Percentiles rank a stretch among this genome's conserved stretches.
These are phyloP conservation scores for Candida dajiaensis DNA, from an alignment of 805 yeast species.

Conservation along the genomic window DNA sequence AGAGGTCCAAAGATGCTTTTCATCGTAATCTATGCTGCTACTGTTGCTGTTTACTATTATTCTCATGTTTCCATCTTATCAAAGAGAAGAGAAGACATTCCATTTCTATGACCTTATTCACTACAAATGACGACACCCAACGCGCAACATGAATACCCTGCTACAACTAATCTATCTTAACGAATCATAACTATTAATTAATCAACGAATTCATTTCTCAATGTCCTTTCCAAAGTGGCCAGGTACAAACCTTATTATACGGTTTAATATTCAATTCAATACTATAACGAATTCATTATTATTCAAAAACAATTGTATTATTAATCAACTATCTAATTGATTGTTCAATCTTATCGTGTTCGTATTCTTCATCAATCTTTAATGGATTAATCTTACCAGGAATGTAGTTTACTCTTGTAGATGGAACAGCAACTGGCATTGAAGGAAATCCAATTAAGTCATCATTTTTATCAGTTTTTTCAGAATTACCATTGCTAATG, in stretches of 20 bases:
- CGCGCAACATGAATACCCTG: too few relatives aligned
- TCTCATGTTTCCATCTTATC: constrained; percentile 18
- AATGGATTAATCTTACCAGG: constrained; percentile 17
- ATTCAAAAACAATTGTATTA: neutral
- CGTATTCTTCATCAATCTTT: constrained; percentile 10
- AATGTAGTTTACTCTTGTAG: constrained; percentile 5
- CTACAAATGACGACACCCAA: too few relatives aligned
- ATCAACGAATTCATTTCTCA: neutral
- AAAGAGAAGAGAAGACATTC: constrained; percentile 21
- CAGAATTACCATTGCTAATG: constrained; percentile 4
- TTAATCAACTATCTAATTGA: constrained; percentile 2
- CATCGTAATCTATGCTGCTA: constrained; percentile 13
- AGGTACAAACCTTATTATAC: neutral
- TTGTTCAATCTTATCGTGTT: constrained; percentile 14
- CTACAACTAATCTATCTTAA: neutral
- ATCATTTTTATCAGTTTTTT: constrained; percentile 1
- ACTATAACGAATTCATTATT: neutral
- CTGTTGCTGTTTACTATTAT: constrained; percentile 12
- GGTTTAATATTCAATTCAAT: neutral
- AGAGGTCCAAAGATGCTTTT: constrained; percentile 5
- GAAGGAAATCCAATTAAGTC: neutral
- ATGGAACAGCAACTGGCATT: neutral
- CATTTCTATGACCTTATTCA: constrained; percentile 18
- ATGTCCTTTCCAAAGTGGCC: neutral
- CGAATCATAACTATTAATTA: neutral